Percentiles rank a stretch among this genome's conserved stretches.
Evolutionary conservation across 2,329 filamentous ascomycete genomes (phyloP).

Genomic region (Neobulgaria alba): DNA sequence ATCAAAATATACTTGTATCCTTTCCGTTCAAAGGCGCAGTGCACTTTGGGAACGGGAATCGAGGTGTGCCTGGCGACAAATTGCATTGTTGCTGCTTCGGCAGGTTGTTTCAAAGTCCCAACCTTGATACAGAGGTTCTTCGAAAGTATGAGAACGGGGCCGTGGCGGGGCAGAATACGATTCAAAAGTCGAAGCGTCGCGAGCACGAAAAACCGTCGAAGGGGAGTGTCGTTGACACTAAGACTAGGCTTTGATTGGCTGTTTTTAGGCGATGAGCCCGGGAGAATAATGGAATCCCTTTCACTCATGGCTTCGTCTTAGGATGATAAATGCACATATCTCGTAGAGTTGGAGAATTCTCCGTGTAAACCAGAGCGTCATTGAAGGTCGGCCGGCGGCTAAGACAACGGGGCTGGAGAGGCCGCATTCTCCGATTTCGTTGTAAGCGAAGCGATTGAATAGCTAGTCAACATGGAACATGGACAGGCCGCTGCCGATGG

Average conservation of each 20-base stretch:
- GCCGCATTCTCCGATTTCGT: too few relatives aligned
- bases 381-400: too few relatives aligned
- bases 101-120: constrained; percentile 10
- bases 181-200: constrained; percentile 9
- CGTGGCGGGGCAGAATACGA: constrained; percentile 7
- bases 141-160: constrained; percentile 10
- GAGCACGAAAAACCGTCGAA: constrained; percentile 13
- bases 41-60: constrained; percentile 32
- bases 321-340: too few relatives aligned
- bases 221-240: constrained; percentile 12
- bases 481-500: too few relatives aligned
- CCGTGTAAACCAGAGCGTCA: too few relatives aligned
- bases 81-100: constrained; percentile 25
- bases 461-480: too few relatives aligned
- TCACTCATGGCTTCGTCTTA: too few relatives aligned
- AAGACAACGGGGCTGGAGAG: too few relatives aligned
- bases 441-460: too few relatives aligned
- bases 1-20: constrained; percentile 32
- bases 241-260: constrained; percentile 6
- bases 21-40: constrained; percentile 29
- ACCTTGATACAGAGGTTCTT: constrained; percentile 14
- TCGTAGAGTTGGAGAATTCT: too few relatives aligned
- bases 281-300: too few relatives aligned
- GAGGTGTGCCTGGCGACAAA: constrained; percentile 32
- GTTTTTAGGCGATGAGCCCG: constrained; percentile 5